phyloP scores from a whole-genome alignment of 768 basidiomycete genomes.

The Russula abietina region DNA sequence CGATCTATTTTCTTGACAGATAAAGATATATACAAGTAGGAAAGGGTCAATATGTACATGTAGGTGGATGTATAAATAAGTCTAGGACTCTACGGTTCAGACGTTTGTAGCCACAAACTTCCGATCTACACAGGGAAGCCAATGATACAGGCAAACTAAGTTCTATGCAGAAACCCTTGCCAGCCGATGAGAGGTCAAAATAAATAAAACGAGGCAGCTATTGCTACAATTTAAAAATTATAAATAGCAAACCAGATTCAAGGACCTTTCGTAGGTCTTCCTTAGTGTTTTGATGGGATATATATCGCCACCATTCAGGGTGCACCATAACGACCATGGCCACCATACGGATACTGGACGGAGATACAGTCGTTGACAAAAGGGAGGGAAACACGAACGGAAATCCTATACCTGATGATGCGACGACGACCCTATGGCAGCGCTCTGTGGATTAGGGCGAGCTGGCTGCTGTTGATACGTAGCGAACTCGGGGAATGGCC shows the following conservation, averaged over 20 bases:
- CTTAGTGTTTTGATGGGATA: background rate
- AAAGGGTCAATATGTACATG: background rate
- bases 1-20: background rate
- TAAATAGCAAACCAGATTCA: background rate
- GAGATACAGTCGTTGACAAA: background rate
- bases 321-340: constrained; percentile 13
- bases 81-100: background rate
- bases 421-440: constrained; percentile 44
- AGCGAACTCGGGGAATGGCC: constrained; percentile 44
- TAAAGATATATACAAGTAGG: background rate
- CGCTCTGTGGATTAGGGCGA: constrained; percentile 3
- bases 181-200: background rate
- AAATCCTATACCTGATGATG: constrained; percentile 16
- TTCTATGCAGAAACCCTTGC: constrained; percentile 1
- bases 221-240: constrained; percentile 9
- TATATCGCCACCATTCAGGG: background rate
- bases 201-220: constrained; percentile 8
- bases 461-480: constrained; percentile 17
- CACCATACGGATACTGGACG: constrained; percentile 16
- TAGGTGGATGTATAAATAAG: constrained; percentile 10
- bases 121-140: constrained; percentile 9
- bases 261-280: background rate
- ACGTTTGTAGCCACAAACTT: background rate
- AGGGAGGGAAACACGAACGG: background rate
- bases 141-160: background rate